These are phyloP conservation scores for Naematelia aurantialba DNA, from an alignment of 768 basidiomycete species.

Conservation along the genomic window DNA sequence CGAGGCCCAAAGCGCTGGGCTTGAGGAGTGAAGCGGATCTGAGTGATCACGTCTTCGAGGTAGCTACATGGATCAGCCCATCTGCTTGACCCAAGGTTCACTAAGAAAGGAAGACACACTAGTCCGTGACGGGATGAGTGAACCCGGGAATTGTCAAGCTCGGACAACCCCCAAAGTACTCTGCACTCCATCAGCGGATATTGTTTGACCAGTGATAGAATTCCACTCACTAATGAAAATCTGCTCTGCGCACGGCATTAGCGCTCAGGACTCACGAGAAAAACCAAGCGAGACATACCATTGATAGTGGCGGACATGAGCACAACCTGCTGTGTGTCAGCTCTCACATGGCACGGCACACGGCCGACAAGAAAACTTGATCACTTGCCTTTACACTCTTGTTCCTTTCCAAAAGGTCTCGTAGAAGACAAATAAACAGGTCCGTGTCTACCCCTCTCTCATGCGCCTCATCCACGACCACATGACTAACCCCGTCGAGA, in stretches of 20 bases:
- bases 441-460: constrained; percentile 90
- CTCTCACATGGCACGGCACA: not conserved
- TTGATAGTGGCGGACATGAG: constrained; percentile 97
- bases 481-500: constrained; percentile 69
- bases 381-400: constrained; percentile 58
- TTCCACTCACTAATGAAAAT: constrained; percentile 42
- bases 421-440: constrained; percentile 77
- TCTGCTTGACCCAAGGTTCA: not conserved
- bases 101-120: constrained; percentile 53
- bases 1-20: constrained; percentile 51
- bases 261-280: not conserved
- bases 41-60: constrained; percentile 71
- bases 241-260: constrained; percentile 20
- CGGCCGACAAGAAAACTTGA: too few relatives aligned
- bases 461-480: constrained; percentile 91
- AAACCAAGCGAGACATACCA: constrained; percentile 41
- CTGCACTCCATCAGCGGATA: constrained; percentile 46
- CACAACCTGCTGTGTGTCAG: constrained; percentile 54
- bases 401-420: constrained; percentile 66
- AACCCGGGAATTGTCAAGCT: constrained; percentile 78
- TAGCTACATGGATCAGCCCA: constrained; percentile 56
- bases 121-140: constrained; percentile 71
- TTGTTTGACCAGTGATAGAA: constrained; percentile 51
- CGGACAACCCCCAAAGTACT: constrained; percentile 78
- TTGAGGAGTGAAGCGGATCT: constrained; percentile 59